Conservation (phyloP, 768 basidiomycete genomes). For the Boletus rex-veris region DNA sequence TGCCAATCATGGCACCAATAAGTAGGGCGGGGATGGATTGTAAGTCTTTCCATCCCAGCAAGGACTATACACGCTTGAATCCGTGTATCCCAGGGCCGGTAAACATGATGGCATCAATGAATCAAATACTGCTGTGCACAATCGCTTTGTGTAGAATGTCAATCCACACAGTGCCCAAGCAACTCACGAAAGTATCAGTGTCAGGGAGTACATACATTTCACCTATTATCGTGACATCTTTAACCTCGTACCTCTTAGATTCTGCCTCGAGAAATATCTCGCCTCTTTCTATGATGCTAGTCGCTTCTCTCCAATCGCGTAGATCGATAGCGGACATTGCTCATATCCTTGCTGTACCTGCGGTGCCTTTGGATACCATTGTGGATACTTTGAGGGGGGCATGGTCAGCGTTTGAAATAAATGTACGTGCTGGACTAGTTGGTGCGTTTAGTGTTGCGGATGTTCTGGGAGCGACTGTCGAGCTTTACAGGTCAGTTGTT, state of each 20-base stretch:
- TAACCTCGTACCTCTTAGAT: conserved; percentile 26
- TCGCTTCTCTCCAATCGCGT: conserved; percentile 47
- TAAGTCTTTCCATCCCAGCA: conserved; percentile 29
- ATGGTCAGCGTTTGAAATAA: conserved; percentile 44
- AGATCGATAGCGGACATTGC: conserved; percentile 57
- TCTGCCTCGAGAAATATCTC: conserved; percentile 25
- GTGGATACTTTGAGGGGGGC: conserved; percentile 46
- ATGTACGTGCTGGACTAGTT: conserved; percentile 36
- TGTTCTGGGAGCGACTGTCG: conserved; percentile 46
- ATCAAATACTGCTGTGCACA: conserved; percentile 52
- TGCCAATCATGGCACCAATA: conserved; percentile 42
- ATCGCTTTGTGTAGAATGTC: conserved; percentile 43
- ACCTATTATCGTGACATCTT: background rate
- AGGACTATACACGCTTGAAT: background rate
- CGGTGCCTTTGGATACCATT: conserved; percentile 40
- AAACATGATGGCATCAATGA: conserved; percentile 55
- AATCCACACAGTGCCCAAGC: conserved; percentile 45
- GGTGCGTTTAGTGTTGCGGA: conserved; percentile 43
- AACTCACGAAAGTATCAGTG: conserved; percentile 9
- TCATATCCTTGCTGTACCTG: conserved; percentile 47
- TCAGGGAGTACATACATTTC: conserved; percentile 16
- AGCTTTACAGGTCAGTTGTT: conserved; percentile 33
- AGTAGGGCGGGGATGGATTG: conserved; percentile 47
- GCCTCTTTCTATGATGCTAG: conserved; percentile 23
- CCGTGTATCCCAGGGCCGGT: conserved; percentile 48